Evolutionary conservation across 768 basidiomycete genomes (phyloP), one percentile per base, ranked within the genome.

Genomic region (Fibroporia radiculosa): DNA sequence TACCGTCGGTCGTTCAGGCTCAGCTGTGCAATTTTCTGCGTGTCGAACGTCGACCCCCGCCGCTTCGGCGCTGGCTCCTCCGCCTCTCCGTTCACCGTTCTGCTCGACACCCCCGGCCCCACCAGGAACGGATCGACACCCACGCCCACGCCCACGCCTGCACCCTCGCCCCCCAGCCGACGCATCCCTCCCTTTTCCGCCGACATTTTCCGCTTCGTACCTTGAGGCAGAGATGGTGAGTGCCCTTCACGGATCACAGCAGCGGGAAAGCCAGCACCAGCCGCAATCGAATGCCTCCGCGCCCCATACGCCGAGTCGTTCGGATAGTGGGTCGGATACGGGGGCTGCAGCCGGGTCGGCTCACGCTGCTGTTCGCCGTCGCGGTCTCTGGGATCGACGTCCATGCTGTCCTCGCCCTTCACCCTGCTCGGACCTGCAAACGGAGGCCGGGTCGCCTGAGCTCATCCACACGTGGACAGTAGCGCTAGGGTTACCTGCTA

Each of bases 141-240:
- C 53, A 81, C 80, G 38, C 71, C 71, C 24, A n/a, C n/a, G n/a
- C n/a, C n/a, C n/a, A n/a, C n/a, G n/a, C n/a, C n/a, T n/a, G n/a
- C n/a, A 53, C 85, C 84, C 53, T 82, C 80, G 38, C 71, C 71
- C 24, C 74, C 66, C 18, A 76, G 64, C n/a, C 71, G 59, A 56
- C 75, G 66, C 20, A 61, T 62, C 41, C 66, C 66, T n/a, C n/a
- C n/a, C 45, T 76, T 72, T 69, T 86, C 85, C 51, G 72, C 68
- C 19, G 87, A 88, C 71, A 88, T 82, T 67, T 92, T 92, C 53
- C 89, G 77, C 62, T 91, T 91, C 47, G 77, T 80, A 42, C 86
- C 85, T 56, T 80, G 78, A 58, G 55, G 58, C 52, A 48, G 49
- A 37, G 40, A 47, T 42, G 50, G 49, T 51, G 40, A 51, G 56